phyloP scores from a whole-genome alignment of 1,284 basidiomycete genomes.

The Neolentinus lepideus region DNA sequence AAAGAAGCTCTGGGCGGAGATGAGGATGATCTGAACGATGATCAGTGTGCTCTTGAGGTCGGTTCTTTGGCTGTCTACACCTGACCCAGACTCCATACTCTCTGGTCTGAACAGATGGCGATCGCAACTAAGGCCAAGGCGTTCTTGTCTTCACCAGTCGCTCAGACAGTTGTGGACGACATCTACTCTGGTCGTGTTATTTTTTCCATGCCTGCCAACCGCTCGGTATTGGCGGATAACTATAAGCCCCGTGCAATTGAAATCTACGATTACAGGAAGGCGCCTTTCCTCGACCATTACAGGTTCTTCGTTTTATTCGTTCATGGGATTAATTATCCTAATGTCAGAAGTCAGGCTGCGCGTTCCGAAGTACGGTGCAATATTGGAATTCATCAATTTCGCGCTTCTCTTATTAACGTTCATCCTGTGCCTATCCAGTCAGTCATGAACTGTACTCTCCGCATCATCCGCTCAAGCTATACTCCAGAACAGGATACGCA shows the following conservation, averaged over 20 bases:
- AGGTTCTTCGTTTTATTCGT: constrained; percentile 28
- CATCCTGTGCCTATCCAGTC: constrained; percentile 67
- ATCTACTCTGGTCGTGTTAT: constrained; percentile 72
- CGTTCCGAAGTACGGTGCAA: constrained; percentile 75
- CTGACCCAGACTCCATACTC: background rate
- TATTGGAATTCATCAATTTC: constrained; percentile 77
- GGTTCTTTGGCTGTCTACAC: constrained; percentile 23
- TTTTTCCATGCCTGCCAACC: constrained; percentile 56
- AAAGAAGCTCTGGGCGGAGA: constrained; percentile 44
- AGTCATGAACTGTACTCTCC: constrained; percentile 16
- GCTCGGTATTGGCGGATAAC: constrained; percentile 78
- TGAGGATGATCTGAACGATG: constrained; percentile 48
- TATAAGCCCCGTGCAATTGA: constrained; percentile 76
- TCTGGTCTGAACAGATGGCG: constrained; percentile 55
- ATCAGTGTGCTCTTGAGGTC: constrained; percentile 74
- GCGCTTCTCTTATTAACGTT: constrained; percentile 62
- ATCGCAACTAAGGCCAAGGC: constrained; percentile 76
- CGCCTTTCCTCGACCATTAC: constrained; percentile 82
- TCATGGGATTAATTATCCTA: background rate
- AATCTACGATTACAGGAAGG: constrained; percentile 65
- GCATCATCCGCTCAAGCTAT: background rate
- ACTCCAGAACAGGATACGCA: constrained; percentile 50
- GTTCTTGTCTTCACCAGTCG: constrained; percentile 73
- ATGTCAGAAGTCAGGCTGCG: constrained; percentile 43
- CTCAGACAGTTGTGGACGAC: constrained; percentile 78